Conservation (phyloP, 306 rosid species). For the Cotoneaster glaucophyllus region DNA sequence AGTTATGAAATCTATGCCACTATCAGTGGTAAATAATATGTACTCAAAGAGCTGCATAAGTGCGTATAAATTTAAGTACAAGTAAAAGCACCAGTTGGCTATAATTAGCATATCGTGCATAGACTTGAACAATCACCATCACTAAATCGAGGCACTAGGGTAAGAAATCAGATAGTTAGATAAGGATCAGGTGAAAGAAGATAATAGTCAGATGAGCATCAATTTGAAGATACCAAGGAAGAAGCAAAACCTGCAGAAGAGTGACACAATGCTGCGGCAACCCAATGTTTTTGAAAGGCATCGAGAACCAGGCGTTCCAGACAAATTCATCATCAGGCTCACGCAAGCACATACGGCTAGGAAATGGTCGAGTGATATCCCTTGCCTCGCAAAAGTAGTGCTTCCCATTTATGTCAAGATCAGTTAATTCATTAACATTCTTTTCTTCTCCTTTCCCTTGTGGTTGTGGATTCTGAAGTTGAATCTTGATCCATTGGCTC, state of each 20-base stretch:
- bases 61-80: neutral
- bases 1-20: neutral
- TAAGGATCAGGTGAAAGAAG: constrained; percentile 17
- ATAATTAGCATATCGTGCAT: neutral
- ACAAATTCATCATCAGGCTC: constrained; percentile 89
- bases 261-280: constrained; percentile 70
- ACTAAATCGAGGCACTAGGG: neutral
- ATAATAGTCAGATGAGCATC: constrained; percentile 15
- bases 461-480: constrained; percentile 57
- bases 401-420: constrained; percentile 85
- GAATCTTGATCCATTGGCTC: constrained; percentile 81
- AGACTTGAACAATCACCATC: neutral
- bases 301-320: constrained; percentile 88
- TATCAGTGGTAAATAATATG: neutral
- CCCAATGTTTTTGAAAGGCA: constrained; percentile 69
- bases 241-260: constrained; percentile 88
- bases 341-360: constrained; percentile 48
- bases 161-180: constrained; percentile 1
- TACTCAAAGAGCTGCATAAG: neutral
- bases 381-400: constrained; percentile 86
- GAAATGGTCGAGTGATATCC: constrained; percentile 80
- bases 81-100: neutral
- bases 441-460: constrained; percentile 88
- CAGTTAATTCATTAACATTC: constrained; percentile 68
- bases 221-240: constrained; percentile 25